phyloP scores from a whole-genome alignment of 805 yeast genomes.

The Kodamaea sagamina region DNA sequence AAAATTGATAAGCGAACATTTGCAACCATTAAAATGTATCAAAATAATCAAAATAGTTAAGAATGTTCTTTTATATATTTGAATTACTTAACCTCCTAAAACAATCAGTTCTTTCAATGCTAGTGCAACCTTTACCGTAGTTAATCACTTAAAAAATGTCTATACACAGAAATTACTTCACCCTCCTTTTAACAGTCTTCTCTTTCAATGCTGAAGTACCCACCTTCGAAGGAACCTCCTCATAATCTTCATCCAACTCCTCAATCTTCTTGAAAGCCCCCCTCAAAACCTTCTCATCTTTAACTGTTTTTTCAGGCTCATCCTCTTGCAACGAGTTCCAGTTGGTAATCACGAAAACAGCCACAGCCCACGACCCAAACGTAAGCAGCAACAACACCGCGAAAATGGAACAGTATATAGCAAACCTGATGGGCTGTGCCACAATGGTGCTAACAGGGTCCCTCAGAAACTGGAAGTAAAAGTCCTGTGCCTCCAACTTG shows the following conservation, averaged over 20 bases:
- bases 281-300: not conserved
- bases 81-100: too few relatives aligned
- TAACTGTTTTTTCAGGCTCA: not conserved
- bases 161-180: too few relatives aligned
- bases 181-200: not conserved
- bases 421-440: constrained; percentile 52
- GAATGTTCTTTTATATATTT: too few relatives aligned
- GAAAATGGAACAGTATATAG: constrained; percentile 46
- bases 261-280: constrained; percentile 4
- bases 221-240: constrained; percentile 1
- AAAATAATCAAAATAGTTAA: too few relatives aligned
- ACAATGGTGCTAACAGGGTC: constrained; percentile 49
- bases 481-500: constrained; percentile 29
- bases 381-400: constrained; percentile 42
- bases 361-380: constrained; percentile 45
- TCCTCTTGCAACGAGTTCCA: constrained; percentile 17
- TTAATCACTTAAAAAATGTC: too few relatives aligned
- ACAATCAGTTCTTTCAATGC: too few relatives aligned
- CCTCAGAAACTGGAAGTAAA: constrained; percentile 39
- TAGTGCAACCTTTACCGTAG: too few relatives aligned
- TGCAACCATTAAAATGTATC: too few relatives aligned
- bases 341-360: constrained; percentile 26
- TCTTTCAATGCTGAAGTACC: constrained; percentile 1
- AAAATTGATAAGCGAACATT: too few relatives aligned
- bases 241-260: constrained; percentile 3